Conservation (phyloP, 208 protist species). For the Leishmania lainsoni region DNA sequence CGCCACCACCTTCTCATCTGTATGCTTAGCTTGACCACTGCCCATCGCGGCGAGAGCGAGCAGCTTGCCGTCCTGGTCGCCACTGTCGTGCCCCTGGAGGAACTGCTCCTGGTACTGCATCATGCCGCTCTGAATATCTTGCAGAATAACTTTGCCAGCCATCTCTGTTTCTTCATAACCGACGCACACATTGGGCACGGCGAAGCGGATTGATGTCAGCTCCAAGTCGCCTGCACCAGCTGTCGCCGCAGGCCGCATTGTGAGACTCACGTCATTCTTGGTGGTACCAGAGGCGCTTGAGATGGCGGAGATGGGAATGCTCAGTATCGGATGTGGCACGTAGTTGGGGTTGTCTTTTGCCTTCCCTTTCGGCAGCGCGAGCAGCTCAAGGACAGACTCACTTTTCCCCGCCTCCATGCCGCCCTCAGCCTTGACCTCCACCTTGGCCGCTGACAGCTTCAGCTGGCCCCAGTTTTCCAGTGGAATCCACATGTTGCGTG, state of each 20-base stretch:
- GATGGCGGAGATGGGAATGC: conserved; percentile 72
- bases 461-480: conserved; percentile 87
- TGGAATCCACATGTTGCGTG: conserved; percentile 33
- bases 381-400: conserved; percentile 41
- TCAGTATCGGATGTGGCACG: conserved; percentile 58
- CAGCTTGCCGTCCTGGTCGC: conserved; percentile 39
- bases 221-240: conserved; percentile 39
- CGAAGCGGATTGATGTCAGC: conserved; percentile 79
- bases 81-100: conserved; percentile 41
- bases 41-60: conserved; percentile 64
- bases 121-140: conserved; percentile 60
- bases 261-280: conserved; percentile 81
- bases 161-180: conserved; percentile 87
- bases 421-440: conserved; percentile 37
- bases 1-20: conserved; percentile 71
- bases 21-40: conserved; percentile 34
- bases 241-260: conserved; percentile 40
- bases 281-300: conserved; percentile 71
- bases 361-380: conserved; percentile 59
- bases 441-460: conserved; percentile 32
- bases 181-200: conserved; percentile 80
- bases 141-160: conserved; percentile 71
- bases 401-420: conserved; percentile 22
- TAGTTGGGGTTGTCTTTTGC: conserved; percentile 50
- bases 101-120: conserved; percentile 60